These are phyloP conservation scores for Rhypophila decipiens DNA, from an alignment of 495 filamentous ascomycete genomes.

Conservation along the genomic window DNA sequence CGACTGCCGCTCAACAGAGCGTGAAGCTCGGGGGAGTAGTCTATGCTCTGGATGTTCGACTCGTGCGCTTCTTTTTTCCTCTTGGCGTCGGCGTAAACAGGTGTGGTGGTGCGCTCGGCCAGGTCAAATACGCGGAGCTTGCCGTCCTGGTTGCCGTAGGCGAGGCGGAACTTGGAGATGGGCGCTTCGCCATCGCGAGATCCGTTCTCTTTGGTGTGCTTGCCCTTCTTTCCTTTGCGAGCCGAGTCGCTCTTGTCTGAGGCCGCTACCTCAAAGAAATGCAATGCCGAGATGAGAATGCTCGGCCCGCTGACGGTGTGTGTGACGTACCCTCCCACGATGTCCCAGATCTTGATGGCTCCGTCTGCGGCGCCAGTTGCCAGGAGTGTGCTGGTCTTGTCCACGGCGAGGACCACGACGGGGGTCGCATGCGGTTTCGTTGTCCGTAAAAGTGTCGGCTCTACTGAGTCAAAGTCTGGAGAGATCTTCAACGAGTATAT, in stretches of 20 bases:
- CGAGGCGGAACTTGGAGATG: constrained; percentile 63
- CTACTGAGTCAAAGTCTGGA: constrained; percentile 48
- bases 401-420: constrained; percentile 74
- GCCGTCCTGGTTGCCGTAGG: constrained; percentile 88
- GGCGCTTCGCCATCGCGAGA: constrained; percentile 28
- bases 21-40: constrained; percentile 68
- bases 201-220: constrained; percentile 42
- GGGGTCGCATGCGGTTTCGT: constrained; percentile 88
- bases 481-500: constrained; percentile 68
- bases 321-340: constrained; percentile 81
- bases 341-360: constrained; percentile 93
- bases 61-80: constrained; percentile 68
- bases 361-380: constrained; percentile 92
- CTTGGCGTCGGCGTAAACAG: constrained; percentile 48
- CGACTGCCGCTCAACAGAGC: constrained; percentile 79
- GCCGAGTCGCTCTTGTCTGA: constrained; percentile 12
- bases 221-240: constrained; percentile 30
- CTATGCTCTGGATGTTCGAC: constrained; percentile 79
- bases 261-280: constrained; percentile 74
- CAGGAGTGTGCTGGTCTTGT: constrained; percentile 79
- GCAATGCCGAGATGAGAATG: constrained; percentile 81
- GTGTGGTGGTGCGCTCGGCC: constrained; percentile 68
- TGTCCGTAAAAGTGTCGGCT: constrained; percentile 64
- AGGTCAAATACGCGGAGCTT: constrained; percentile 89
- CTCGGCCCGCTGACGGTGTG: constrained; percentile 92